A percentile compares a stretch with the other conserved stretches of the same genome.
These are phyloP conservation scores for Epichloe typhina DNA, from an alignment of 2,329 filamentous ascomycete genomes.

Conservation along the genomic window DNA sequence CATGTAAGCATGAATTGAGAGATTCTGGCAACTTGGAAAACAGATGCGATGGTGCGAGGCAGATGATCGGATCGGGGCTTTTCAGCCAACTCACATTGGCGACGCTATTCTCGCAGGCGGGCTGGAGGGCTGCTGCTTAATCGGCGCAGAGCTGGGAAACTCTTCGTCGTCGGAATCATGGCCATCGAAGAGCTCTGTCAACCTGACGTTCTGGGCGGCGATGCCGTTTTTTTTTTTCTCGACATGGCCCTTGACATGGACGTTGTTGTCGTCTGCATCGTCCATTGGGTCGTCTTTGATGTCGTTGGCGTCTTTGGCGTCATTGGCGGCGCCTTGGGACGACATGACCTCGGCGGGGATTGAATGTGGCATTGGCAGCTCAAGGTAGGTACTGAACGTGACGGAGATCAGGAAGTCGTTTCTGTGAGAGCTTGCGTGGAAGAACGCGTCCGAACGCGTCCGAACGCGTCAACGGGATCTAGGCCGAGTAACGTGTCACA, in stretches of 20 bases:
- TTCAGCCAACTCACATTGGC: conserved; percentile 24
- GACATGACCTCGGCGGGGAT: conserved; percentile 19
- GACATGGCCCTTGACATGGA: conserved; percentile 28
- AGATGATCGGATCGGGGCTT: not conserved
- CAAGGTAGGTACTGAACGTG: not conserved
- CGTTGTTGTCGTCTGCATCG: conserved; percentile 21
- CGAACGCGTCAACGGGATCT: too few relatives aligned
- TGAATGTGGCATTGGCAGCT: conserved; percentile 31
- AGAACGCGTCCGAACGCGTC: too few relatives aligned
- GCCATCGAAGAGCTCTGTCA: conserved; percentile 47
- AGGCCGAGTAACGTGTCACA: too few relatives aligned
- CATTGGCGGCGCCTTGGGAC: conserved; percentile 11
- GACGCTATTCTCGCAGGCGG: conserved; percentile 30
- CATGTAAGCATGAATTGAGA: too few relatives aligned
- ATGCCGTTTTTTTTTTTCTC: conserved; percentile 11
- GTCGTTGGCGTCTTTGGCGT: conserved; percentile 13
- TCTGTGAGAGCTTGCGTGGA: too few relatives aligned
- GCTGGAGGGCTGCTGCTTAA: conserved; percentile 24
- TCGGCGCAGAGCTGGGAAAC: conserved; percentile 37
- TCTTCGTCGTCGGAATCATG: conserved; percentile 49
- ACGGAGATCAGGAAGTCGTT: too few relatives aligned
- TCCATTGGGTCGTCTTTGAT: conserved; percentile 23
- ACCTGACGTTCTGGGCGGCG: conserved; percentile 33
- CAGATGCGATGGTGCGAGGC: not conserved
- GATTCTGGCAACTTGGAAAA: not conserved